Conservation (phyloP, 2,329 filamentous ascomycete species). For the Periconia digitata region DNA sequence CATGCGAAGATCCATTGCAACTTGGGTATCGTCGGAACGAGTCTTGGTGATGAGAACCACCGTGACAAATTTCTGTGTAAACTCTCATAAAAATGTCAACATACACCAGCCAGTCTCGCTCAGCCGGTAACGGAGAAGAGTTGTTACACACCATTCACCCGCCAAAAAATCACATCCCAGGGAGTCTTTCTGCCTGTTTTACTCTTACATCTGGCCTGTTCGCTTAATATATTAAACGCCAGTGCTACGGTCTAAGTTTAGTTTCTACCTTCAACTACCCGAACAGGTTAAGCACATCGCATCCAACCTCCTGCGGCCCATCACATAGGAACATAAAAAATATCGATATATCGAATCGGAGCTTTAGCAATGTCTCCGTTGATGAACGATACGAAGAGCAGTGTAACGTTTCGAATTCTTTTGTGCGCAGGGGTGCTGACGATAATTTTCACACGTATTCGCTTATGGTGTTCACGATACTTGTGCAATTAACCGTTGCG, state of each 20-base stretch:
- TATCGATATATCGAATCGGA: not conserved
- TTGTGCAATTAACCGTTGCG: constrained; percentile 29
- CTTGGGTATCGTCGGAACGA: no score
- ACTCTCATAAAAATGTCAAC: no score
- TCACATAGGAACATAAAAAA: constrained; percentile 3
- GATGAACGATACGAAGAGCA: constrained; percentile 31
- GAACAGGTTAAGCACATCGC: not conserved
- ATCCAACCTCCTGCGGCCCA: constrained; percentile 7
- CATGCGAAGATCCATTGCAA: no score
- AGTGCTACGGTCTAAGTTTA: constrained; percentile 22
- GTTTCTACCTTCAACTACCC: constrained; percentile 1
- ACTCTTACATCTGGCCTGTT: constrained; percentile 12
- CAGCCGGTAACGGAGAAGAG: no score
- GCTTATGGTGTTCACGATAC: constrained; percentile 22
- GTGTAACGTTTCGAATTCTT: no score
- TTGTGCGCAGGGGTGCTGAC: constrained; percentile 6
- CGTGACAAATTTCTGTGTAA: no score
- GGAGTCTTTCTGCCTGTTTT: constrained; percentile 8
- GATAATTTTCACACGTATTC: constrained; percentile 13
- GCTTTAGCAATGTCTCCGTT: constrained; percentile 20
- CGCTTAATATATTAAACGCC: constrained; percentile 23
- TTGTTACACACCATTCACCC: no score
- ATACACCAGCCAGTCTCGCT: no score
- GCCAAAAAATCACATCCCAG: not conserved
- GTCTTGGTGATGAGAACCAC: no score